phyloP scores from a whole-genome alignment of 2,329 filamentous ascomycete genomes.

The Mollisiaceae sp. region DNA sequence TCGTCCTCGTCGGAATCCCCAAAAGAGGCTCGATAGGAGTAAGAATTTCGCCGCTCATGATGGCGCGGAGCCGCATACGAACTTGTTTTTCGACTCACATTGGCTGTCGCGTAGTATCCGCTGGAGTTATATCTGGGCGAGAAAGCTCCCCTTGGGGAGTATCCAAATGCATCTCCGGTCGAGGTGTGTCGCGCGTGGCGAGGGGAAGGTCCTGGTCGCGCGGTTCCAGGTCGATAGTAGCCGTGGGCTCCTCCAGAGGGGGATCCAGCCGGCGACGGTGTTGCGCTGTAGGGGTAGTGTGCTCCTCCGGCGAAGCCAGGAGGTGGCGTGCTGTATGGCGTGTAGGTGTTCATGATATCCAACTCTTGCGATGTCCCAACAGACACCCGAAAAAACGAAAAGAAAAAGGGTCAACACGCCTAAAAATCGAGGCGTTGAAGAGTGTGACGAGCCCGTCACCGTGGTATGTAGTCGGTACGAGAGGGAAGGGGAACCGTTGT shows the following conservation, averaged over 20 bases:
- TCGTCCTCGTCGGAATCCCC: constrained; percentile 46
- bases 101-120: constrained; percentile 45
- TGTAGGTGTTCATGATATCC: constrained; percentile 41
- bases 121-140: constrained; percentile 45
- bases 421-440: constrained; percentile 37
- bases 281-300: constrained; percentile 42
- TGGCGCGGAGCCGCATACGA: constrained; percentile 41
- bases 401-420: constrained; percentile 34
- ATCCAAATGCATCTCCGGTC: constrained; percentile 40
- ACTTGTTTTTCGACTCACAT: constrained; percentile 46
- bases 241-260: constrained; percentile 41
- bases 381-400: constrained; percentile 35
- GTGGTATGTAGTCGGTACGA: constrained; percentile 46
- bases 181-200: constrained; percentile 42
- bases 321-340: constrained; percentile 39
- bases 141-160: constrained; percentile 37
- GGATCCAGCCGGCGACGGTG: constrained; percentile 42
- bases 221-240: constrained; percentile 31
- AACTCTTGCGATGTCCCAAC: constrained; percentile 40
- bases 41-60: constrained; percentile 41
- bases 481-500: constrained; percentile 44
- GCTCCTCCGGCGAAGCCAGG: constrained; percentile 38
- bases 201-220: constrained; percentile 36
- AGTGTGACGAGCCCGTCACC: constrained; percentile 44
- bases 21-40: constrained; percentile 45